Base-by-base conservation (phyloP, 2,329 filamentous ascomycete genomes). In the Amylocarpus encephaloides region DNA sequence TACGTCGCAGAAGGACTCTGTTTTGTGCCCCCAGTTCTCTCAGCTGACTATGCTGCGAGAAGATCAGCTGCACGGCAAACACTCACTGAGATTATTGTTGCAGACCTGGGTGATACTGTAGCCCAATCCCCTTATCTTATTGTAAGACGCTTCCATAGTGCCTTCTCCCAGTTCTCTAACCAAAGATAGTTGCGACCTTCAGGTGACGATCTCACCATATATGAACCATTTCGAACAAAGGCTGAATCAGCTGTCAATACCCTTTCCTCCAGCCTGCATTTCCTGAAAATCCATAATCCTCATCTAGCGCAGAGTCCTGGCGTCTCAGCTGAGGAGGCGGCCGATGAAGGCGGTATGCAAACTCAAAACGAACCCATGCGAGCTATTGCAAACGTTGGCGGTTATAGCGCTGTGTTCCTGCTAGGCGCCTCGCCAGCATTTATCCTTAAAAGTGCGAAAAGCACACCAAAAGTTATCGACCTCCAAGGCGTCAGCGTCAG, bases 121-220 rank as follows among this genome's bases (percentile, higher is more conserved):
- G 75, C 76, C 18, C 82, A 79, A 53, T 80, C 78, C 2, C 89
- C 92, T 6, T 88, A 95, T 66, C 73, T 98, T 16, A 83, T 97
- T 59, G 87, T 92, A 72, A 70, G 84, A 68, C 16, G 3, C 16
- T 19, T 10, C 18, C 18, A n/a, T 19, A 18, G 18, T 40, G 5
- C 10, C 16, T n/a, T 19, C 10, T 40, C n/a, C 6, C 10, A 11
- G 5, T 40, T 40, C n/a, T 19, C 18, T 11, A 5, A 16, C n/a
- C 16, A 19, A 16, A 5, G 19, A 12, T 48, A 90, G 86, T 72
- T 91, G 26, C 86, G 92, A 45, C 88, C 88, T 43, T 76, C 79
- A 9, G 84, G 81, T 52, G 86, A 95, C 56, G 91, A 97, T 63
- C 71, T 97, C 32, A 85, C 86, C 10, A 78, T 97, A 41, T 98